Percentiles rank a stretch among this genome's conserved stretches.
Conservation (phyloP, 164 flowering plant genomes). For the Umbellularia californica region DNA sequence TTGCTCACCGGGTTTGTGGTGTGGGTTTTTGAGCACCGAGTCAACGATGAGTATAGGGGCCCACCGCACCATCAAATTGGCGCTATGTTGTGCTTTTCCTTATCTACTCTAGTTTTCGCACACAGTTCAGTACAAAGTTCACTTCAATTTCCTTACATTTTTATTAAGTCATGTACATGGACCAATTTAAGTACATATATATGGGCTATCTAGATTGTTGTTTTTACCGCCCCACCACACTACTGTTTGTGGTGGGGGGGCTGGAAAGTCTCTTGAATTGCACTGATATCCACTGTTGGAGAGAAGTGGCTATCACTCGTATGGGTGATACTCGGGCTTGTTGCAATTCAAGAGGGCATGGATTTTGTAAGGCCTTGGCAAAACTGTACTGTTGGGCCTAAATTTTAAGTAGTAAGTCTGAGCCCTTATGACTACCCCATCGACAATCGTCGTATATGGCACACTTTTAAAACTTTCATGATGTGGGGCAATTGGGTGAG, state of each 20-base stretch:
- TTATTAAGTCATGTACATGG: neutral
- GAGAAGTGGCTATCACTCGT: too few relatives aligned
- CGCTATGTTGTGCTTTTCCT: constrained; percentile 22
- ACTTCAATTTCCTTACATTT: neutral
- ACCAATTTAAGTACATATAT: neutral
- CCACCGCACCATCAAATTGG: constrained; percentile 15
- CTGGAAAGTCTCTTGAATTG: too few relatives aligned
- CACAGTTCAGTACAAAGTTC: constrained; percentile 19
- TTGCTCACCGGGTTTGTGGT: constrained; percentile 25
- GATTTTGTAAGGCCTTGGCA: too few relatives aligned
- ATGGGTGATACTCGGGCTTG: too few relatives aligned
- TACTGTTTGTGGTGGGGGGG: too few relatives aligned
- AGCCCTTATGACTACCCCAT: too few relatives aligned
- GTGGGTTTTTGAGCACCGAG: constrained; percentile 25
- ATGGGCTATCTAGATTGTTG: too few relatives aligned
- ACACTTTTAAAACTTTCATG: constrained; percentile 6
- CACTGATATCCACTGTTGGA: too few relatives aligned
- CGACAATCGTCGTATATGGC: neutral
- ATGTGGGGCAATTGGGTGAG: constrained; percentile 19
- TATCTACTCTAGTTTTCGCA: constrained; percentile 22
- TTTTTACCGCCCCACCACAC: too few relatives aligned
- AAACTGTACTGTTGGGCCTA: too few relatives aligned
- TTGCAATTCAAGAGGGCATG: too few relatives aligned
- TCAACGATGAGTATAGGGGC: constrained; percentile 21
- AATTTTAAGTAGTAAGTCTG: too few relatives aligned